These are phyloP conservation scores for Trebouxia gelatinosa DNA, from an alignment of 163 green algal genomes.

Conservation along the genomic window DNA sequence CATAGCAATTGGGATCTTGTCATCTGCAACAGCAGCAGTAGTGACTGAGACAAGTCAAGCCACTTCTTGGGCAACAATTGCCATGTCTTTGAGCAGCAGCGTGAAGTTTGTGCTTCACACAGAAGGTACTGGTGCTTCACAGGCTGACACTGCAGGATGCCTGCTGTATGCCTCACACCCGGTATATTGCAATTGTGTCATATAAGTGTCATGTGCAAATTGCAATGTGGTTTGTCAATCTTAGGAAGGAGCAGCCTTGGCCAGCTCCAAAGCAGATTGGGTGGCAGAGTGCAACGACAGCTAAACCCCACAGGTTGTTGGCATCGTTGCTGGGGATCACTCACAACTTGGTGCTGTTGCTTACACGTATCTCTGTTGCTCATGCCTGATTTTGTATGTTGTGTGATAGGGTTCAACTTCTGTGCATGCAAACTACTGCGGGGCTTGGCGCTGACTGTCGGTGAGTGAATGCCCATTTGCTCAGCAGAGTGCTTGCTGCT, in stretches of 20 bases:
- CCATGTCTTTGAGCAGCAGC: neutral
- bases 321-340: too few species aligned
- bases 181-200: neutral
- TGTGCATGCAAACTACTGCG: neutral
- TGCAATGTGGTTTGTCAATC: too few species aligned
- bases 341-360: too few species aligned
- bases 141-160: too few species aligned
- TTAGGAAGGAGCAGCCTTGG: too few species aligned
- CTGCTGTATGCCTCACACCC: neutral
- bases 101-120: too few species aligned
- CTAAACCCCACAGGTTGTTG: too few species aligned
- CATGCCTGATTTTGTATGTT: neutral
- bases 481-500: neutral
- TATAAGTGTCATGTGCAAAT: neutral
- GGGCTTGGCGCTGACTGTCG: neutral
- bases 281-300: too few species aligned
- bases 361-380: neutral
- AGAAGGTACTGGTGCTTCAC: too few species aligned
- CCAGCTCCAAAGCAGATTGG: too few species aligned
- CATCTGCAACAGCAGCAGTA: neutral
- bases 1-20: neutral
- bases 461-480: neutral
- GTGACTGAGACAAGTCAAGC: neutral
- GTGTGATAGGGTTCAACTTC: neutral
- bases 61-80: neutral